Base-by-base conservation (phyloP, 495 filamentous ascomycete genomes). In the Lichina pygmaea region DNA sequence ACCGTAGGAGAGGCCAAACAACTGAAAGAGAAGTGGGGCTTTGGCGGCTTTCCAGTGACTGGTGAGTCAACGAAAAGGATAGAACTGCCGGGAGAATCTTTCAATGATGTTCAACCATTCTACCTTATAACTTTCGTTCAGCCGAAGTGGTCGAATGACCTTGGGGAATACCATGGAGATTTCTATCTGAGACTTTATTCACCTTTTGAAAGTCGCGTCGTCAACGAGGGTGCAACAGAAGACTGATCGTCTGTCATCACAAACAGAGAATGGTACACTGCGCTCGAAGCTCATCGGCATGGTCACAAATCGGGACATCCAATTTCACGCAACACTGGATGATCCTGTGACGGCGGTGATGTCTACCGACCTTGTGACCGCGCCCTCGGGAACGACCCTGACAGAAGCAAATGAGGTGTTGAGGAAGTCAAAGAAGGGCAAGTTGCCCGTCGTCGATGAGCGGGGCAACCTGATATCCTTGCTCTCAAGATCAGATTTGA, bases 61-160 rank as follows among this genome's bases (percentile, higher is more conserved):
- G 86, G 89, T 95, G 65, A 70, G 89, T 71, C 46, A 34, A 36
- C 24, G 4, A 24, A 24, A 24, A 24, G 1, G 1, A 24, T 47
- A 42, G 46, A 6, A 32, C 41, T 44, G 48, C n/a, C 34, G 50
- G 47, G 53, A 43, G 44, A 46, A 47, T 45, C 45, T 47, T 38
- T 57, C 53, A 53, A 64, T 71, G 66, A 91, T 91, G 83, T 85
- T 72, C 70, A 71, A 55, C 58, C 71, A 66, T 39, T 39, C 6
- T 11, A 11, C 64, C 64, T 63, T 66, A 77, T 94, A 93, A 97
- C 89, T 97, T 97, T 97, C 89, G 91, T 95, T 97, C 91, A 81
- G 81, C 91, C 85, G 81, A 67, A 77, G 77, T 73, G 81, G 72
- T 69, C 68, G 71, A 70, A 77, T 75, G 70, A 80, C 77, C 63